Base-by-base conservation (phyloP, 148 eudicot genomes). In the Fagopyrum tataricum region DNA sequence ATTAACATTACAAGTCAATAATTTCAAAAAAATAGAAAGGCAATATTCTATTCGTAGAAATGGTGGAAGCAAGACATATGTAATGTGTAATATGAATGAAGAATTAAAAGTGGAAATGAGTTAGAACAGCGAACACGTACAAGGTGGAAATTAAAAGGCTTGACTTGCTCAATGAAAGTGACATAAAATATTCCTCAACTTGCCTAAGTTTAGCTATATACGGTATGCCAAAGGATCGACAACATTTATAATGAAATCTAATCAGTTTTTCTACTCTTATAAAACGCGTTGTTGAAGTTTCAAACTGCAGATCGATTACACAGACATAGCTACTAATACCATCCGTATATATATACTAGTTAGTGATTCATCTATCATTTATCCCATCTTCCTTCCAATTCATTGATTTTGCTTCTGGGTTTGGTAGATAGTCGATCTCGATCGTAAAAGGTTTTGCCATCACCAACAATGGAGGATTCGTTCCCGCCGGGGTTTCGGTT, bases 401-500 rank as follows among this genome's bases (percentile, higher is more conserved):
- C 66, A 59, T 31, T 31, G 37, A 31, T 31, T 31, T 2, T 1
- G 13, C 66, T 59, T 59, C 66, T 24, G 5, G 10, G 26, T 26
- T 55, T 18, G 26, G 11, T 55, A 6, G 26, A 18, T 51, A 4
- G n/a, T 2, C 18, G 21, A 53, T n/a, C 23, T 15, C 20, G n/a
- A 31, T 31, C 37, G 37, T 5, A 55, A 55, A 55, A 55, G 5
- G 23, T 53, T 31, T 31, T 31, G 37, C 21, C n/a, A n/a, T 55
- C 12, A 56, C 31, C 10, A 31, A 31, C 42, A 79, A 47, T 44
- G 75, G 73, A 58, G 78, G 78, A 74, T 43, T 55, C 68, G 12
- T 20, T 72, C 23, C 78, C 78, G 46, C 78, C 83, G 0, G 83
- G 83, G 21, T 81, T 71, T 59, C 78, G 83, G 3, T 81, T 81